Base-by-base conservation (phyloP, 768 basidiomycete species). In the Lentinula edodes region DNA sequence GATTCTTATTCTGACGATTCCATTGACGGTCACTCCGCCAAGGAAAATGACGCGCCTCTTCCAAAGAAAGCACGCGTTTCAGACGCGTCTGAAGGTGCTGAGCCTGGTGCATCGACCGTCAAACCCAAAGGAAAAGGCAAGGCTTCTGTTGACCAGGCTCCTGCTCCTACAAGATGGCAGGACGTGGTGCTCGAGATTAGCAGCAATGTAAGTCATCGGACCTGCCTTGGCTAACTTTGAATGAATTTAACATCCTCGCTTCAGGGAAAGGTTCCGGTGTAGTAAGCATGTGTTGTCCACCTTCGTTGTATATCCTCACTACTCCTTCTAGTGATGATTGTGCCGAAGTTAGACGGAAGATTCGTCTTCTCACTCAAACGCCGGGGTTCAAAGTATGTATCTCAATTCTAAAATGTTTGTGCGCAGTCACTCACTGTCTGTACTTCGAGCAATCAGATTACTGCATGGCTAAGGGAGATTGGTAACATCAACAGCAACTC, bases 1-100 rank as follows among this genome's bases (percentile, higher is more conserved):
- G 61, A 61, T 58, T 50, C 57, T 36, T 16, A 32, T 12, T 52
- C 28, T 13, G 42, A 43, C 6, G 42, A 43, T 16, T 43, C 23
- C 3, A 51, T 51, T 51, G 20, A 51, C 8, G 65, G 64, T 10
- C 36, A 55, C 13, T 63, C 63, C 20, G 59, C 62, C 42, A 63
- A 69, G 28, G 67, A 66, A 45, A 67, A 60, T 41, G 65, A 64
- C 48, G 62, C 52, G 32, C 63, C 63, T 55, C 61, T 60, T 56
- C 64, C 70, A 63, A 38, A 32, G 52, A 78, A 76, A 63, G 62
- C 69, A 6, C 74, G 74, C 58, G 65, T 65, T 20, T 68, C 61
- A 50, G 68, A 67, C 50, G 67, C 61, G 58, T 51, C 69, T 7
- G 70, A 68, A 35, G 65, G 10, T 23, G 9, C 23, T 16, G 52